These are phyloP conservation scores for Fusarium cicatricum DNA, from an alignment of 2,329 filamentous ascomycete species.

Conservation along the genomic window DNA sequence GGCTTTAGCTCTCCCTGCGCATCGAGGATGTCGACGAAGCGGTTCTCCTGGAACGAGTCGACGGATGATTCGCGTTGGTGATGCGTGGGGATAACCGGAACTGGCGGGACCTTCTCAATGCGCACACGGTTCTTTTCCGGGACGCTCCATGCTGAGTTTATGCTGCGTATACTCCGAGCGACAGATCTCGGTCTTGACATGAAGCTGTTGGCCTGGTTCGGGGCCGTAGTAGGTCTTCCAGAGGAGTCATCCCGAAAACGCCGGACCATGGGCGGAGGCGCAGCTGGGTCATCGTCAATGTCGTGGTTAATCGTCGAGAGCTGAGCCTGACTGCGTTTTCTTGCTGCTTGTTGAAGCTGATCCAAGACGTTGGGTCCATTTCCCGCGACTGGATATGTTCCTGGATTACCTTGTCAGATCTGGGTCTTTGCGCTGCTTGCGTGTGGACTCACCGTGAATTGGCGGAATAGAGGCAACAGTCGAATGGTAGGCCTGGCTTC, in stretches of 20 bases:
- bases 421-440: not conserved
- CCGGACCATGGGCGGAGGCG: slow-evolving; percentile 30
- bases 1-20: slow-evolving; percentile 62
- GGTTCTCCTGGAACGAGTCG: slow-evolving; percentile 29
- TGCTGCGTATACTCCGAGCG: slow-evolving; percentile 29
- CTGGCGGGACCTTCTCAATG: slow-evolving; percentile 28
- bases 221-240: slow-evolving; percentile 34
- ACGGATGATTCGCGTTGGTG: slow-evolving; percentile 31
- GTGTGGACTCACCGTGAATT: slow-evolving; percentile 31
- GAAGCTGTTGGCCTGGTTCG: slow-evolving; percentile 17
- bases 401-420: slow-evolving; percentile 15
- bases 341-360: slow-evolving; percentile 38
- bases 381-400: slow-evolving; percentile 40
- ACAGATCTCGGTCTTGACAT: slow-evolving; percentile 26
- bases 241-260: slow-evolving; percentile 24
- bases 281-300: slow-evolving; percentile 1
- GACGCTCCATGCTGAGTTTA: slow-evolving; percentile 28
- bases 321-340: slow-evolving; percentile 39
- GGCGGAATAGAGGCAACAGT: slow-evolving; percentile 37
- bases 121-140: slow-evolving; percentile 24
- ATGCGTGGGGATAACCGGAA: slow-evolving; percentile 33
- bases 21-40: slow-evolving; percentile 63
- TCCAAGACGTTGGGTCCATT: slow-evolving; percentile 40
- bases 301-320: slow-evolving; percentile 19
- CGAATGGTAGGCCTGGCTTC: slow-evolving; percentile 39